phyloP scores from a whole-genome alignment of 768 basidiomycete genomes.

The Ramaria sp. region DNA sequence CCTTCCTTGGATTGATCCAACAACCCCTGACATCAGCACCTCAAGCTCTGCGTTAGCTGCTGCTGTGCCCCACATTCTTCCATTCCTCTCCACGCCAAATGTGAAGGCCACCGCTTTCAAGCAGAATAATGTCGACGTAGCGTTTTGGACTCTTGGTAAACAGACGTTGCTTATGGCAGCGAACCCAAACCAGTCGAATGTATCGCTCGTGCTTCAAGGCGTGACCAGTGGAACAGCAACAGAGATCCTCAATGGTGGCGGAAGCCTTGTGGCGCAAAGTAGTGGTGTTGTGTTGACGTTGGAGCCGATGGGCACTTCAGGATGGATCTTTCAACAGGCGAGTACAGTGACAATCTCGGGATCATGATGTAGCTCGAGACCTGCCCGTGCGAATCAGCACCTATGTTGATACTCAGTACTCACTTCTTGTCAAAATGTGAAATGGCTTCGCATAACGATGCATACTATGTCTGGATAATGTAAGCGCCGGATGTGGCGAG shows the following conservation, averaged over 20 bases:
- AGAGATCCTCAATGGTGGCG: conserved; percentile 3
- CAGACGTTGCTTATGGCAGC: neutral
- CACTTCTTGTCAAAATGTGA: too few relatives aligned
- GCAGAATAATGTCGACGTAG: conserved; percentile 1
- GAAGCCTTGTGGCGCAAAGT: neutral
- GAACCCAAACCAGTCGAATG: neutral
- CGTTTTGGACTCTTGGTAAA: neutral
- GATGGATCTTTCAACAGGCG: conserved; percentile 4
- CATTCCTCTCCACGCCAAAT: conserved; percentile 1
- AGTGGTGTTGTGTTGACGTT: neutral
- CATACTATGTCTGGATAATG: too few relatives aligned
- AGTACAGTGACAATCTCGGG: neutral
- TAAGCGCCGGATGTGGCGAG: too few relatives aligned
- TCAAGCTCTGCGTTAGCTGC: conserved; percentile 2
- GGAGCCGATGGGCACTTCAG: neutral
- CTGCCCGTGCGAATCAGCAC: neutral
- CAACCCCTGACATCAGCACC: neutral
- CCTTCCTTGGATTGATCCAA: conserved; percentile 4
- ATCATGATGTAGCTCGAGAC: neutral
- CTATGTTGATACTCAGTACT: too few relatives aligned
- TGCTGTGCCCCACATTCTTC: neutral
- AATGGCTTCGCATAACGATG: too few relatives aligned
- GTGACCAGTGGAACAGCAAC: conserved; percentile 1
- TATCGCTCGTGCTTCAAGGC: neutral
- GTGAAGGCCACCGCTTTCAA: neutral